These are phyloP conservation scores for Hortiboletus flavorubellus DNA, from an alignment of 768 basidiomycete species.

Conservation along the genomic window DNA sequence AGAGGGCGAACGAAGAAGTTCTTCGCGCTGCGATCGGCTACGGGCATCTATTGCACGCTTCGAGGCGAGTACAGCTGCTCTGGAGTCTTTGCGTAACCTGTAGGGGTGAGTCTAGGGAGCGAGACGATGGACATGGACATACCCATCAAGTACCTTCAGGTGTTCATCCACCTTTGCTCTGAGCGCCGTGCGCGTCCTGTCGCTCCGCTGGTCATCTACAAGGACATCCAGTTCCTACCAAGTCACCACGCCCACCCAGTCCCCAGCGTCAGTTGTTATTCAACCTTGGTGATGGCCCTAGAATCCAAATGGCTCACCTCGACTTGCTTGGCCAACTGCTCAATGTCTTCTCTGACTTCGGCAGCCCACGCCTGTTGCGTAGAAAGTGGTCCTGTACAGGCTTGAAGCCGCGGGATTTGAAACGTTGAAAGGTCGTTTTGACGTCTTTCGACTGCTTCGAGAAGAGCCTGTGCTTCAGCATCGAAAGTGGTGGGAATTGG, in stretches of 20 bases:
- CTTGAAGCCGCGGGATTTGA: conserved; percentile 71
- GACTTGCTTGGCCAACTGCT: conserved; percentile 56
- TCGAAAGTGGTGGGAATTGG: conserved; percentile 57
- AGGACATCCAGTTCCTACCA: conserved; percentile 61
- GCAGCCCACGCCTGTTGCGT: conserved; percentile 71
- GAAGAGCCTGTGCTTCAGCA: conserved; percentile 45
- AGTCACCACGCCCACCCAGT: neutral
- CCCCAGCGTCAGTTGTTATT: neutral
- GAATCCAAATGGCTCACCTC: conserved; percentile 47
- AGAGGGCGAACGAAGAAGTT: conserved; percentile 56
- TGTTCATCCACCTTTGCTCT: conserved; percentile 49
- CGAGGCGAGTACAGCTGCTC: conserved; percentile 67
- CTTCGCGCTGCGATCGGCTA: conserved; percentile 58
- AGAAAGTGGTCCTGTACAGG: conserved; percentile 65
- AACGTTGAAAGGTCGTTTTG: conserved; percentile 61
- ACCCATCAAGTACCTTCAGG: conserved; percentile 50
- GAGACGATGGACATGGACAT: conserved; percentile 18
- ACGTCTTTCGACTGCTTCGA: conserved; percentile 52
- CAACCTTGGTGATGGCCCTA: neutral
- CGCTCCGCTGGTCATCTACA: conserved; percentile 69
- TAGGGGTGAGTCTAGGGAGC: neutral
- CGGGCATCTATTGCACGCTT: conserved; percentile 70
- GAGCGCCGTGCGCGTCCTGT: conserved; percentile 48
- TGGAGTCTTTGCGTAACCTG: conserved; percentile 60
- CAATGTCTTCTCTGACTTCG: conserved; percentile 76